A percentile compares a stretch with the other conserved stretches of the same genome.
phyloP scores from a whole-genome alignment of 306 rosid species.

The Dalbergia oliveri region DNA sequence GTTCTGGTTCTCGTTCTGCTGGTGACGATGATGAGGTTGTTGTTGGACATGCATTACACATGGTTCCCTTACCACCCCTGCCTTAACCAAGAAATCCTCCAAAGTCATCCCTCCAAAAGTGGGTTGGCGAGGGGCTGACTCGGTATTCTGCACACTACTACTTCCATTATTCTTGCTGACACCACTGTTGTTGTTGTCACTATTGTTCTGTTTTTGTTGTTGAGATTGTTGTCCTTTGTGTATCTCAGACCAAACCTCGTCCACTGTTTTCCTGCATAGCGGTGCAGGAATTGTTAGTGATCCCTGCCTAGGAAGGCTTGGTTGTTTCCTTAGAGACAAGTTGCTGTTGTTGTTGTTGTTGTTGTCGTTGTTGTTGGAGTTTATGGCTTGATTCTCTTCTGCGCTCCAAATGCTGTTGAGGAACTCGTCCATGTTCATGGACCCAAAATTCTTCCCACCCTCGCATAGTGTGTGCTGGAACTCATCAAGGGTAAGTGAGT shows the following conservation, averaged over 20 bases:
- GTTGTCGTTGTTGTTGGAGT: not conserved
- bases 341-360: not conserved
- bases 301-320: constrained; percentile 70
- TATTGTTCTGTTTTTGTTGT: constrained; percentile 24
- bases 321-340: constrained; percentile 48
- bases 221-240: constrained; percentile 44
- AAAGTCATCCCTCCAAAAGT: constrained; percentile 94
- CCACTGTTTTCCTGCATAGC: constrained; percentile 84
- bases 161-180: not conserved
- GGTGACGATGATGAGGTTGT: constrained; percentile 1
- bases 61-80: constrained; percentile 82
- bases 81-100: constrained; percentile 91
- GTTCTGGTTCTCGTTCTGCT: constrained; percentile 36
- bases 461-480: constrained; percentile 83
- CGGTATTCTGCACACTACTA: constrained; percentile 50
- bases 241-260: constrained; percentile 94
- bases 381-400: constrained; percentile 69
- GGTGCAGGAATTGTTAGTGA: constrained; percentile 83
- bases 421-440: constrained; percentile 99
- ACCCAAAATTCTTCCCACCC: constrained; percentile 80
- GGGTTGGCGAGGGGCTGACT: constrained; percentile 71
- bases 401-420: constrained; percentile 91
- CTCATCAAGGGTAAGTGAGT: constrained; percentile 88
- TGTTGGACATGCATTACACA: not conserved
- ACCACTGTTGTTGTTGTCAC: not conserved